Percentiles rank a stretch among this genome's conserved stretches.
phyloP scores from a whole-genome alignment of 139 green algal species.

The Closterium sp. region DNA sequence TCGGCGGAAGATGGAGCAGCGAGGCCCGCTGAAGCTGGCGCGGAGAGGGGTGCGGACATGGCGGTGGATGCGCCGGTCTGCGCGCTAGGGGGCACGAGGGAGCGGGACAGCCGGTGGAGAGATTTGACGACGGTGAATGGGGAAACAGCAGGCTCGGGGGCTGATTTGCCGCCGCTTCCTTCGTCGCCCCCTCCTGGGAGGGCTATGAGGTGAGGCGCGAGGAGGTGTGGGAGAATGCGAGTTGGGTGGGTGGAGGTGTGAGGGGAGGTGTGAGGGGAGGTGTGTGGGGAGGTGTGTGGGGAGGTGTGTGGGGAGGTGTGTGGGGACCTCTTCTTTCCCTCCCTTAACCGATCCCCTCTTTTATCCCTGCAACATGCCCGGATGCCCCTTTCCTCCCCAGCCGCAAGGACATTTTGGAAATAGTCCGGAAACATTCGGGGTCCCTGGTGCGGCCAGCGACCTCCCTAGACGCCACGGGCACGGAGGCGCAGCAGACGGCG shows the following conservation, averaged over 20 bases:
- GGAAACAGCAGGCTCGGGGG: neutral
- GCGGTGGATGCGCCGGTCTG: neutral
- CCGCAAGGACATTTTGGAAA: constrained; percentile 4
- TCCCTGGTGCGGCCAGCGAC: neutral
- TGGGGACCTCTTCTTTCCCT: too few relatives aligned
- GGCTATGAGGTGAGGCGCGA: neutral
- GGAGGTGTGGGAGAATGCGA: too few relatives aligned
- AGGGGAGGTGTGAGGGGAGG: too few relatives aligned
- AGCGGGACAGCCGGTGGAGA: neutral
- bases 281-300: neutral
- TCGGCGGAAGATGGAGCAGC: neutral
- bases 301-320: too few relatives aligned
- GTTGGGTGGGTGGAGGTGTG: too few relatives aligned
- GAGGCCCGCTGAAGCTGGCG: neutral
- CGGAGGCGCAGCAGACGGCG: neutral
- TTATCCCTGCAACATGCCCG: too few relatives aligned
- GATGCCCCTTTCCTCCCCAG: neutral
- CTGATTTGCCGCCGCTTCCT: neutral
- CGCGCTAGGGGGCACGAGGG: too few relatives aligned
- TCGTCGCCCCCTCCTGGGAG: neutral
- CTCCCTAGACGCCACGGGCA: neutral
- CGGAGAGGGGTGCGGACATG: neutral
- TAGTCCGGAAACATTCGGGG: constrained; percentile 12
- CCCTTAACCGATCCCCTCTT: too few relatives aligned
- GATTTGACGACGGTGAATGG: neutral